Conservation (phyloP, 306 rosid genomes). For the Vigna trinervia region DNA sequence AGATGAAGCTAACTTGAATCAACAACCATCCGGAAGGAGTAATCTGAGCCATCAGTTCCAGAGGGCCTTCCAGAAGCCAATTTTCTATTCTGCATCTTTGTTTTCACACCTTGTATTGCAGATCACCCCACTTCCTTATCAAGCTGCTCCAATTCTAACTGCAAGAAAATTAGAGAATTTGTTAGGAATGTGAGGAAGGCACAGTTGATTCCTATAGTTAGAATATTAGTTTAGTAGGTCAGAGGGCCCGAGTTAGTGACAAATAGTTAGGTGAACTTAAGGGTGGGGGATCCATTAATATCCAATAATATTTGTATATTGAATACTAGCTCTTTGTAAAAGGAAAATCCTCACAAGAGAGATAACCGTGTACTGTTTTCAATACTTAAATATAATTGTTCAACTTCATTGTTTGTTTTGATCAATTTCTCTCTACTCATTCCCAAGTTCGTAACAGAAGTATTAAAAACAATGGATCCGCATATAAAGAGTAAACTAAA, state of each 20-base stretch:
- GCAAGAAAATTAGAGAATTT: background rate
- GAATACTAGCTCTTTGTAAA: background rate
- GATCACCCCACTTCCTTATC: background rate
- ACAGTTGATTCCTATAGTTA: background rate
- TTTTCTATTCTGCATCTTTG: conserved; percentile 25
- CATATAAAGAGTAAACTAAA: conserved; percentile 5
- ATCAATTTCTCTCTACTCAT: background rate
- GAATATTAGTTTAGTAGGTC: background rate
- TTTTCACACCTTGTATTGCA: background rate
- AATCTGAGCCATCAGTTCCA: conserved; percentile 94
- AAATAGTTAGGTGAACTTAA: background rate
- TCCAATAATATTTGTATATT: background rate
- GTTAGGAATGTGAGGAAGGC: background rate
- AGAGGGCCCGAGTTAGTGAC: background rate
- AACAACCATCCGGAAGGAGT: conserved; percentile 85
- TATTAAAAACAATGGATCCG: background rate
- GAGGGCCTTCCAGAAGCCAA: conserved; percentile 55
- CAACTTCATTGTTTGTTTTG: background rate
- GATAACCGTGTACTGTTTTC: background rate
- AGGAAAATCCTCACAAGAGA: background rate
- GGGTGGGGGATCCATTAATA: background rate
- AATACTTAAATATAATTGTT: background rate
- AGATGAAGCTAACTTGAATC: conserved; percentile 75
- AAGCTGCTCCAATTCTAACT: background rate
- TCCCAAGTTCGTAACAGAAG: background rate